Evolutionary conservation across 306 rosid species (phyloP).

Genomic region (Trifolium repens): DNA sequence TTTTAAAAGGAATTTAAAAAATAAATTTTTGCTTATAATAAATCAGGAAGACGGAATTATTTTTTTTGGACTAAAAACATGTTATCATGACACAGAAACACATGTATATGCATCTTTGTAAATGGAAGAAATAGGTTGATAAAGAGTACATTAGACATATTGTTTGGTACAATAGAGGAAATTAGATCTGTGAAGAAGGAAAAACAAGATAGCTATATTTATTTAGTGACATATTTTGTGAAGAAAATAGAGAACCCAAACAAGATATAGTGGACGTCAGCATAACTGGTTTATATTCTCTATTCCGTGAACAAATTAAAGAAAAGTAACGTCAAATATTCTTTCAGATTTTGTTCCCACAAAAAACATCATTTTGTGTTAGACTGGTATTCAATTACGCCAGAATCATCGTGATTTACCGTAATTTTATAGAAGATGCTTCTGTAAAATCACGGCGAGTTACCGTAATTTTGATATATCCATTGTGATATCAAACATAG

Average conservation of each 20-base stretch:
- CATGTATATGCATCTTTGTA: not conserved
- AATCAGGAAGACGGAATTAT: no score
- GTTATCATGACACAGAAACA: conserved; percentile 18
- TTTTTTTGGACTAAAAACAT: not conserved
- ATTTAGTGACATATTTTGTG: conserved; percentile 3
- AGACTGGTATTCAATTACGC: not conserved
- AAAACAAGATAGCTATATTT: conserved; percentile 1
- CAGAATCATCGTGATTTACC: no score
- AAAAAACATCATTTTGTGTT: conserved; percentile 26
- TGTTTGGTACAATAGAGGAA: conserved; percentile 52
- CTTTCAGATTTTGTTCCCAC: conserved; percentile 35
- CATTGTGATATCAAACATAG: no score
- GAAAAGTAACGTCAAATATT: conserved; percentile 42
- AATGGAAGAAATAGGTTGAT: conserved; percentile 33
- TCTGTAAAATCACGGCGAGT: no score
- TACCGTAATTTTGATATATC: no score
- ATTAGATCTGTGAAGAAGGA: conserved; percentile 30
- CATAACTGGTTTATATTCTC: conserved; percentile 41
- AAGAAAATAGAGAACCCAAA: conserved; percentile 34
- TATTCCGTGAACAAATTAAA: conserved; percentile 35
- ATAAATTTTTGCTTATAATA: no score
- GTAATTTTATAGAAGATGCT: no score
- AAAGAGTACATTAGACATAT: conserved; percentile 41
- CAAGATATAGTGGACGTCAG: conserved; percentile 38
- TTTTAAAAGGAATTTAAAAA: no score